phyloP scores from a whole-genome alignment of 768 basidiomycete genomes.

The Lenzites betulinus region DNA sequence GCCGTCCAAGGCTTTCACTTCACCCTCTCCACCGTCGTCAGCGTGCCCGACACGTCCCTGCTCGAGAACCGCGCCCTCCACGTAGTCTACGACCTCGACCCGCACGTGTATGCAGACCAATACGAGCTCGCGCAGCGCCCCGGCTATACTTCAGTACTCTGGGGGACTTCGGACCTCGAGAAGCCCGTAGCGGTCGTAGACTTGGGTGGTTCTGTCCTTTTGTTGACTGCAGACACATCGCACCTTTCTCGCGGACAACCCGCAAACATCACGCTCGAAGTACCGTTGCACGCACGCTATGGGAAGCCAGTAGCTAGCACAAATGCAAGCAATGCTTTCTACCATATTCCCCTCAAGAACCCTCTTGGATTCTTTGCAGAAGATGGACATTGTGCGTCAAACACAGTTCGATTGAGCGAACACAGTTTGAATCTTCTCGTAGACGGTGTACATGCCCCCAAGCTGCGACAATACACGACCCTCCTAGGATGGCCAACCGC shows the following conservation, averaged over 20 bases:
- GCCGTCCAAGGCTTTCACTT: constrained; percentile 30
- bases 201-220: constrained; percentile 28
- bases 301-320: constrained; percentile 29
- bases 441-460: not conserved
- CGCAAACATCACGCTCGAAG: constrained; percentile 27
- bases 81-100: constrained; percentile 39
- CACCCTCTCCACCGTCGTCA: constrained; percentile 19
- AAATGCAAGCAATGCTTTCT: constrained; percentile 13
- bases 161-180: constrained; percentile 45
- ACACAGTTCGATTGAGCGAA: not conserved
- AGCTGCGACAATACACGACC: constrained; percentile 8
- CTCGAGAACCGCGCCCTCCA: constrained; percentile 31
- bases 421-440: not conserved
- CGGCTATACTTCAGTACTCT: constrained; percentile 36
- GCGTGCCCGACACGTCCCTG: not conserved
- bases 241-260: not conserved
- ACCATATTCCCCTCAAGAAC: constrained; percentile 27
- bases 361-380: constrained; percentile 38
- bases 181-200: constrained; percentile 42
- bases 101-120: constrained; percentile 45
- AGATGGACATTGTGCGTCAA: constrained; percentile 7
- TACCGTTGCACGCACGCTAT: constrained; percentile 51
- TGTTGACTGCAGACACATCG: constrained; percentile 32
- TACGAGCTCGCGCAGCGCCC: constrained; percentile 42
- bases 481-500: constrained; percentile 4